These are phyloP conservation scores for Schoenoplectus tabernaemontani DNA, from an alignment of 202 grass and related monocot species.

Conservation along the genomic window DNA sequence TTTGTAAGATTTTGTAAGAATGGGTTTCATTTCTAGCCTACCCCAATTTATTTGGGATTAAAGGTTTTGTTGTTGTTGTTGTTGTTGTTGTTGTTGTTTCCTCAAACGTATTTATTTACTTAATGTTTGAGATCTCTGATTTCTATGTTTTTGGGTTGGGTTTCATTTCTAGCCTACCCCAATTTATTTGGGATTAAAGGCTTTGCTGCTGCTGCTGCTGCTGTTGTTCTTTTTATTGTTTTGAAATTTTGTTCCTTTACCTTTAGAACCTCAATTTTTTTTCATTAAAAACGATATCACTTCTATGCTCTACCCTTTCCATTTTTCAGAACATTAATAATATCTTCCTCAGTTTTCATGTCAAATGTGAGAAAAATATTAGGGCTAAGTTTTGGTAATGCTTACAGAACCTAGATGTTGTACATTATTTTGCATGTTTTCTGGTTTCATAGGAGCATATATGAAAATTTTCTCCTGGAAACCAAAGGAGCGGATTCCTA, in stretches of 20 bases:
- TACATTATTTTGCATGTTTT: neutral
- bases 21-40: no score
- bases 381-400: neutral
- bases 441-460: neutral
- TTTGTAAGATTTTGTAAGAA: neutral
- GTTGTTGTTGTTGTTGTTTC: no score
- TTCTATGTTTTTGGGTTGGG: no score
- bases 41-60: no score
- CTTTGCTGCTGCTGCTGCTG: no score
- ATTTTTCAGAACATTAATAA: neutral
- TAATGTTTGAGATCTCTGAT: no score
- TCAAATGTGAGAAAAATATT: neutral
- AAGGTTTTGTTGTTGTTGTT: no score
- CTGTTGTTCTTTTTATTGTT: neutral
- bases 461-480: neutral
- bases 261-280: neutral
- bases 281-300: neutral
- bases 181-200: no score
- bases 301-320: neutral
- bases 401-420: neutral
- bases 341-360: neutral
- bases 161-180: no score
- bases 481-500: neutral
- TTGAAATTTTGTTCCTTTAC: neutral
- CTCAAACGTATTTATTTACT: no score